These are phyloP conservation scores for Lentinula novae-zelandiae DNA, from an alignment of 1,284 basidiomycete genomes.

Conservation along the genomic window DNA sequence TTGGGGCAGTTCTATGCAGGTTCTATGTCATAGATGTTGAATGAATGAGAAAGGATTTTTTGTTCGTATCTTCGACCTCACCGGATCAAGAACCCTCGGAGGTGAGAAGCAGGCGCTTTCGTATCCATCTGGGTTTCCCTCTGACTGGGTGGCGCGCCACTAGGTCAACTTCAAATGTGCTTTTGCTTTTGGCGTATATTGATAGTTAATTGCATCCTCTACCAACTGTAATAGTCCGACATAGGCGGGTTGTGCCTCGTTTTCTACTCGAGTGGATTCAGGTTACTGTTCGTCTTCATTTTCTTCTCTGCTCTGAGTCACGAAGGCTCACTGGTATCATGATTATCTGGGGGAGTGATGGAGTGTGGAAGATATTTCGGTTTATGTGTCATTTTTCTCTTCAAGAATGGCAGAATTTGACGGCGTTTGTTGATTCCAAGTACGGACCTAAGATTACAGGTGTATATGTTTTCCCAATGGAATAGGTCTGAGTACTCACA, in stretches of 20 bases:
- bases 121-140: not conserved
- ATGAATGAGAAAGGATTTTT: not conserved
- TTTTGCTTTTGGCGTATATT: not conserved
- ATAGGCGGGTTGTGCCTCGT: not conserved
- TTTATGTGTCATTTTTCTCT: no score
- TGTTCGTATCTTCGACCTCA: not conserved
- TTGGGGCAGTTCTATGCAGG: not conserved
- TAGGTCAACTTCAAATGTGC: not conserved
- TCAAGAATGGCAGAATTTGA: no score
- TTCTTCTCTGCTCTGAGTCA: not conserved
- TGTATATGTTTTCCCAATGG: no score
- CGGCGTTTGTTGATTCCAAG: no score
- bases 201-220: no score
- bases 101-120: not conserved
- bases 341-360: not conserved
- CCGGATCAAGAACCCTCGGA: not conserved
- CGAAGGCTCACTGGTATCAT: not conserved
- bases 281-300: not conserved
- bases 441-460: no score
- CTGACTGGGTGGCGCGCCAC: not conserved
- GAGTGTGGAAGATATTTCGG: no score
- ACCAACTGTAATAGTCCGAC: not conserved
- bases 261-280: not conserved
- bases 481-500: no score
- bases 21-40: not conserved